These are phyloP conservation scores for Aeschynomene evenia DNA, from an alignment of 306 rosid species.

Conservation along the genomic window DNA sequence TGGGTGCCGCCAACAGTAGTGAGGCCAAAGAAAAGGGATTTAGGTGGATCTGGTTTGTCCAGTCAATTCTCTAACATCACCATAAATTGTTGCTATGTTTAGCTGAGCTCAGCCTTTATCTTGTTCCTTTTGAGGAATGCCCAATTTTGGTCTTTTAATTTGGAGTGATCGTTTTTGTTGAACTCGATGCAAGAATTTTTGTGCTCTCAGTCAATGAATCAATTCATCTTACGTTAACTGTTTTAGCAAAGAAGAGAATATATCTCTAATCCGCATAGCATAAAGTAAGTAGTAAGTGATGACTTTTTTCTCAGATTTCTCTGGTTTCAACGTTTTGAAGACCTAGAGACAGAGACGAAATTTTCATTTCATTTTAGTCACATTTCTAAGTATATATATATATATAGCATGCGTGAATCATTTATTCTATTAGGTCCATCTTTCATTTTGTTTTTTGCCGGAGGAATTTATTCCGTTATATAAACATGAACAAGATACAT, in stretches of 20 bases:
- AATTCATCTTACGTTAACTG: background rate
- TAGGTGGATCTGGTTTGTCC: slow-evolving; percentile 56
- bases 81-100: slow-evolving; percentile 46
- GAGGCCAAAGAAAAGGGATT: slow-evolving; percentile 41
- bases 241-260: background rate
- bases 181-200: background rate
- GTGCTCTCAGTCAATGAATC: background rate
- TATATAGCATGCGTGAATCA: no score
- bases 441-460: no score
- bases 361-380: no score
- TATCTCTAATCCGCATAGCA: background rate
- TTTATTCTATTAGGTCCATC: no score
- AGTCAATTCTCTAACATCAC: slow-evolving; percentile 61
- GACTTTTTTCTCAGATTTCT: background rate
- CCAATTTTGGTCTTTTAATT: slow-evolving; percentile 21
- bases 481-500: no score
- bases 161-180: background rate
- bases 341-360: no score
- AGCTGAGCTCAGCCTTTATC: background rate
- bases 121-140: background rate
- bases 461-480: no score
- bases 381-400: no score
- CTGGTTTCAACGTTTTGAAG: background rate
- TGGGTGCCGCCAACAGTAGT: slow-evolving; percentile 52
- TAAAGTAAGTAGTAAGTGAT: no score